Evolutionary conservation across 257 asterid species (phyloP).

Genomic region (Lycium barbarum): DNA sequence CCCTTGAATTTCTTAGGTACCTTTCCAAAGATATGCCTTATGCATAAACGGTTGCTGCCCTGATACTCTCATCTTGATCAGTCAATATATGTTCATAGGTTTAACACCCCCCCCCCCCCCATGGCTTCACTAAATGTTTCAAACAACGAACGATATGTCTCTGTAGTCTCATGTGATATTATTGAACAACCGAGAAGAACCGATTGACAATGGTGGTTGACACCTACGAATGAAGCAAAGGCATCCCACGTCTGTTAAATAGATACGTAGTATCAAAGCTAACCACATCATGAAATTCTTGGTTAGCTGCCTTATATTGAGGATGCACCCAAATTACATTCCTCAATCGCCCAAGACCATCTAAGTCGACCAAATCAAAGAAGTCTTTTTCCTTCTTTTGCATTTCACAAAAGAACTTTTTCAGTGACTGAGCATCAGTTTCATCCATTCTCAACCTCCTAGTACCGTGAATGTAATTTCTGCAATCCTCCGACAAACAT

Average conservation of each 20-base stretch:
- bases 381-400: neutral
- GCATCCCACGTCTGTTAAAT: neutral
- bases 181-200: slow-evolving; percentile 9
- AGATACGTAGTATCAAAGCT: slow-evolving; percentile 28
- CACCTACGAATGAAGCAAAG: slow-evolving; percentile 20
- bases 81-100: neutral
- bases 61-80: neutral
- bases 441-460: slow-evolving; percentile 1
- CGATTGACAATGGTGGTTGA: slow-evolving; percentile 11
- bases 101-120: neutral
- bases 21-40: neutral
- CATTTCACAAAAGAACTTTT: neutral
- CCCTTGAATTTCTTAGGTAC: neutral
- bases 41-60: neutral
- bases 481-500: neutral
- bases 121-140: neutral
- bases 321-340: slow-evolving; percentile 32
- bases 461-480: neutral
- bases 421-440: neutral
- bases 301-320: neutral
- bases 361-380: slow-evolving; percentile 9
- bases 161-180: neutral
- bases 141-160: neutral
- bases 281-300: slow-evolving; percentile 25
- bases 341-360: slow-evolving; percentile 11